Evolutionary conservation across 2,329 filamentous ascomycete genomes (phyloP).

Genomic region (Cladophialophora chaetospira): DNA sequence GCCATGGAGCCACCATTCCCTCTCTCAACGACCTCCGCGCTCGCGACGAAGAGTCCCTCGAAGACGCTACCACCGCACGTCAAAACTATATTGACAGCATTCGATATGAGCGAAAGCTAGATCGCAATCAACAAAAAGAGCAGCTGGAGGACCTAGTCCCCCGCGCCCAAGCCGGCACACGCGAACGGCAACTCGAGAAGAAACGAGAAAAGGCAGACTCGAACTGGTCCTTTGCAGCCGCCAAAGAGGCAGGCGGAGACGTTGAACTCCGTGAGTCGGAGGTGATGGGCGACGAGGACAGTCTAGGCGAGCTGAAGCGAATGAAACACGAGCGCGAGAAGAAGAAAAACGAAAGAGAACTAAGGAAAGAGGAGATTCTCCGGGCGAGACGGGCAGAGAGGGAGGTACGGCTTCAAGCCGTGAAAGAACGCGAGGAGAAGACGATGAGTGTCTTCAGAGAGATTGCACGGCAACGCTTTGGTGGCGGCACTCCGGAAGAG

Average conservation of each 20-base stretch:
- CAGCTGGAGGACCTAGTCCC: conserved; percentile 78
- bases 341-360: conserved; percentile 81
- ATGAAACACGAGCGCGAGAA: conserved; percentile 66
- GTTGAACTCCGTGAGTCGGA: conserved; percentile 71
- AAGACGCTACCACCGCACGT: conserved; percentile 55
- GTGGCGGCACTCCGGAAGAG: conserved; percentile 38
- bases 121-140: conserved; percentile 69
- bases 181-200: conserved; percentile 86
- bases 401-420: conserved; percentile 71
- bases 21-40: conserved; percentile 72
- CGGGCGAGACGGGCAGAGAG: conserved; percentile 75
- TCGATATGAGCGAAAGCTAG: conserved; percentile 62
- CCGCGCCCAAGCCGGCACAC: conserved; percentile 78
- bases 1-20: conserved; percentile 65
- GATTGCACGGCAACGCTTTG: conserved; percentile 78
- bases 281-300: conserved; percentile 67
- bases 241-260: conserved; percentile 47
- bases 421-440: conserved; percentile 75
- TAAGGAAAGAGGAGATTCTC: conserved; percentile 77
- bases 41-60: conserved; percentile 41
- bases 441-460: conserved; percentile 80
- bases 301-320: conserved; percentile 65
- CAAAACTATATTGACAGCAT: conserved; percentile 53
- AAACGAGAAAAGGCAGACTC: conserved; percentile 70
- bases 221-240: conserved; percentile 70